Conservation (phyloP, 352 stramenopile genomes). For the Globisporangium radiosum region DNA sequence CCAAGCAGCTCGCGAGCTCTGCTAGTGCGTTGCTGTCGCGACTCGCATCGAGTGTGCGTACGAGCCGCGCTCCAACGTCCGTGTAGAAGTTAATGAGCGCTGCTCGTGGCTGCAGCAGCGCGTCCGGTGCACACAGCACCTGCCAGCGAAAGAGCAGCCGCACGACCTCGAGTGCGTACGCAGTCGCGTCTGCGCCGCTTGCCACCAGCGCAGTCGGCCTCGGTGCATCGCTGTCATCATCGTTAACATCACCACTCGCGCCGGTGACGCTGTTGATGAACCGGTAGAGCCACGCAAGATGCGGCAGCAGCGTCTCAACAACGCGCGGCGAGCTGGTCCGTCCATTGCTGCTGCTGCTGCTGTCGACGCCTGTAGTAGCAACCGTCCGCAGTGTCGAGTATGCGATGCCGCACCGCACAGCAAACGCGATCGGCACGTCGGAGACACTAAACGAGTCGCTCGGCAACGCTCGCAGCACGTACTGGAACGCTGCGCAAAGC, state of each 20-base stretch:
- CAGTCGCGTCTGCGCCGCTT: background rate
- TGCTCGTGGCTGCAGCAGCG: background rate
- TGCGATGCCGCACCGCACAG: slow-evolving; percentile 7
- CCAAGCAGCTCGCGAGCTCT: slow-evolving; percentile 5
- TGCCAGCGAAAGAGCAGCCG: slow-evolving; percentile 12
- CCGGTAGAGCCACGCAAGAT: slow-evolving; percentile 3
- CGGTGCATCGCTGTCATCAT: background rate
- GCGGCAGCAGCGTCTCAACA: background rate
- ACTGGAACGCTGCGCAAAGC: slow-evolving; percentile 3
- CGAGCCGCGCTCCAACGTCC: background rate
- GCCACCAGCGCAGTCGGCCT: background rate
- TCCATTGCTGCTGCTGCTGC: background rate
- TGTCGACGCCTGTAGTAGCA: background rate
- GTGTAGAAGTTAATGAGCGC: background rate
- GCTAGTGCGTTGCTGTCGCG: background rate
- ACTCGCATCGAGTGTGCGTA: background rate
- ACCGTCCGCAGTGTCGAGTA: background rate
- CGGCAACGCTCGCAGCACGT: background rate
- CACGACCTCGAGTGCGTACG: slow-evolving; percentile 1
- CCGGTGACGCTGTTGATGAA: background rate
- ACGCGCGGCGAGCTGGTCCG: background rate
- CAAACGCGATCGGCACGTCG: slow-evolving; percentile 2
- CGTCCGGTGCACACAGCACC: background rate
- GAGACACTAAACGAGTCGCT: no score
- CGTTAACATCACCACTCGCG: background rate